phyloP scores from a whole-genome alignment of 1,284 basidiomycete genomes.

The Pseudozyma pruni region DNA sequence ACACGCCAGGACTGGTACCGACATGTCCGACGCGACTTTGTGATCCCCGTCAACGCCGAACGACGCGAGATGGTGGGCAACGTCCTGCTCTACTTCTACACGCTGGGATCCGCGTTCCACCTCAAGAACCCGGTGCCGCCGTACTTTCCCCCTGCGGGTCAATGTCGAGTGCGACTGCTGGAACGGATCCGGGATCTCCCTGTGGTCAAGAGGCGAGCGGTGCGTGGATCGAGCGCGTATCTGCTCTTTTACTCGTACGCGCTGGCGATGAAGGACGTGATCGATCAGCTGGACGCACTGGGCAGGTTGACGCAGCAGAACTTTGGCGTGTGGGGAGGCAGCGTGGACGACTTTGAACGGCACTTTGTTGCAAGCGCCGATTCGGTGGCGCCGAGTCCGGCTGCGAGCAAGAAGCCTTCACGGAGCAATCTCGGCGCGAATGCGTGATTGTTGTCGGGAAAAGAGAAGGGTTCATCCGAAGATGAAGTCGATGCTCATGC shows the following conservation, averaged over 20 bases:
- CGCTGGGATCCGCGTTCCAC: slow-evolving; percentile 84
- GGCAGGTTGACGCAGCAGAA: slow-evolving; percentile 52
- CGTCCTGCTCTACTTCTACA: slow-evolving; percentile 90
- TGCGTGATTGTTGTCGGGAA: too few species aligned
- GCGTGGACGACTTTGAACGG: slow-evolving; percentile 50
- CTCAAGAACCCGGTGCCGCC: slow-evolving; percentile 91
- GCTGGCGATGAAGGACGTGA: slow-evolving; percentile 77
- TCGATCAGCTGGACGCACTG: slow-evolving; percentile 51
- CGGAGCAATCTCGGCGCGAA: slow-evolving; percentile 14
- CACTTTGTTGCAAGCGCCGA: slow-evolving; percentile 44
- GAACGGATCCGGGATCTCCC: slow-evolving; percentile 74
- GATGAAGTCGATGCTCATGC: too few species aligned
- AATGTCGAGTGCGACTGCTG: slow-evolving; percentile 77
- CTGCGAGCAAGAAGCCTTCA: slow-evolving; percentile 25
- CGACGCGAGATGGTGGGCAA: slow-evolving; percentile 89
- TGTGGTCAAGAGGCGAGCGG: slow-evolving; percentile 76
- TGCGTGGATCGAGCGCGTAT: slow-evolving; percentile 76
- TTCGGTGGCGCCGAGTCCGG: slow-evolving; percentile 24
- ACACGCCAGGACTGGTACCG: slow-evolving; percentile 89
- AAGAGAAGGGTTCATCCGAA: background rate
- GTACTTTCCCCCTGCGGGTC: slow-evolving; percentile 90
- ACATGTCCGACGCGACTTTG: slow-evolving; percentile 79
- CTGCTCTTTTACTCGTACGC: slow-evolving; percentile 93
- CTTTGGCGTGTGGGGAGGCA: slow-evolving; percentile 61
- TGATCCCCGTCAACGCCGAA: slow-evolving; percentile 79